Conservation (phyloP, 2,329 filamentous ascomycete species). For the Ilyonectria sp. region DNA sequence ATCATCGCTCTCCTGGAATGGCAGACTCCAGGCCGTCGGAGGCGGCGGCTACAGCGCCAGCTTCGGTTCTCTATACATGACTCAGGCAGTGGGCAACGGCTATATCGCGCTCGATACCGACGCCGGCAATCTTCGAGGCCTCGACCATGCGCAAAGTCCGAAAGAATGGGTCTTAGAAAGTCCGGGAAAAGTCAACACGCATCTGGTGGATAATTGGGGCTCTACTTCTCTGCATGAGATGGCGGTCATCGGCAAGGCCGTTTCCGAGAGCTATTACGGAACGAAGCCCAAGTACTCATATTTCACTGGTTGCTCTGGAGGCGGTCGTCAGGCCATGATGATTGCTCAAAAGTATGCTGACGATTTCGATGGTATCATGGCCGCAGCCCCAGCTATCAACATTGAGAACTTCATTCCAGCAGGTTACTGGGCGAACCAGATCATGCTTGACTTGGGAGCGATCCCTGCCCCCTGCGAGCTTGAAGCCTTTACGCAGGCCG, state of each 20-base stretch:
- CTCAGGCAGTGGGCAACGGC: constrained; percentile 14
- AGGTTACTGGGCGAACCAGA: neutral
- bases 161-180: constrained; percentile 26
- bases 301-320: constrained; percentile 66
- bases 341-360: constrained; percentile 65
- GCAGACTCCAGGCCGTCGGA: constrained; percentile 31
- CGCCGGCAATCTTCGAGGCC: constrained; percentile 33
- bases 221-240: constrained; percentile 60
- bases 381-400: constrained; percentile 56
- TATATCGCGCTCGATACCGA: constrained; percentile 39
- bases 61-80: neutral
- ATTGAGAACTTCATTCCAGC: constrained; percentile 35
- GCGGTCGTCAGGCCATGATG: constrained; percentile 68
- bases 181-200: constrained; percentile 29
- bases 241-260: constrained; percentile 62
- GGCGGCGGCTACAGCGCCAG: constrained; percentile 37
- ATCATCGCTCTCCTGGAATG: constrained; percentile 27
- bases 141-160: constrained; percentile 1
- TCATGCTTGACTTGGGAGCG: neutral
- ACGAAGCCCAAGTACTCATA: constrained; percentile 60
- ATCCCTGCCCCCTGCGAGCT: neutral
- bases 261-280: constrained; percentile 65
- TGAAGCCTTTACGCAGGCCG: constrained; percentile 47
- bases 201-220: constrained; percentile 51
- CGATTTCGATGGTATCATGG: constrained; percentile 68